Evolutionary conservation across 2,329 filamentous ascomycete species (phyloP).

Genomic region (Phaeoacremonium minimum): DNA sequence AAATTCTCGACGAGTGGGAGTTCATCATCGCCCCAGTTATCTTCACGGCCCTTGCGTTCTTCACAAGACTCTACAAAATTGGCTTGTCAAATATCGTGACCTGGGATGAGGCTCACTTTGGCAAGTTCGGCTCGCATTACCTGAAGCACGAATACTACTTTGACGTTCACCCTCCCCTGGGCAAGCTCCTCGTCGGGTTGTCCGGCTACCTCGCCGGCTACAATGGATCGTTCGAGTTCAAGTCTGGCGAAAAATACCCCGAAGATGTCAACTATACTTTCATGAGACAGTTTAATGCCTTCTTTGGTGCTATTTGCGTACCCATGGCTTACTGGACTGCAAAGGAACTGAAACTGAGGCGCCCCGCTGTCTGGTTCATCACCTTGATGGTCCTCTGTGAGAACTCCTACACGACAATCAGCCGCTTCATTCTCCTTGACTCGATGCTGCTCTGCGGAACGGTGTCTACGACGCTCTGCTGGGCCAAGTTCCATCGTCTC

Average conservation of each 20-base stretch:
- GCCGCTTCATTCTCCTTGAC: constrained; percentile 94
- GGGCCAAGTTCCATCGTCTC: constrained; percentile 91
- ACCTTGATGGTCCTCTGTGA: constrained; percentile 97
- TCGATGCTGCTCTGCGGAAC: constrained; percentile 99
- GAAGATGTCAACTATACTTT: constrained; percentile 94
- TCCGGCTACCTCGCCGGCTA: constrained; percentile 96
- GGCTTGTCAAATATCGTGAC: constrained; percentile 63
- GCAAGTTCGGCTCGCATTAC: constrained; percentile 98
- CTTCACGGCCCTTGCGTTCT: constrained; percentile 58
- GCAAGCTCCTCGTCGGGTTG: constrained; percentile 96
- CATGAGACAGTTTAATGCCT: constrained; percentile 96
- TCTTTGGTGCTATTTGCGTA: constrained; percentile 88
- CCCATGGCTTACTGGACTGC: constrained; percentile 95
- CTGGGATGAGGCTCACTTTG: constrained; percentile 72
- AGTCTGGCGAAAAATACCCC: constrained; percentile 94
- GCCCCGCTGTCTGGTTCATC: constrained; percentile 88
- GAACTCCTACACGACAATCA: constrained; percentile 99
- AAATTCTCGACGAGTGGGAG: constrained; percentile 62
- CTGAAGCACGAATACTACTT: constrained; percentile 99
- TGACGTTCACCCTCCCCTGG: constrained; percentile 81
- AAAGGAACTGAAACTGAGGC: constrained; percentile 80
- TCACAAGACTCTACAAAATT: constrained; percentile 67
- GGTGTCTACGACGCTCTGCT: constrained; percentile 95
- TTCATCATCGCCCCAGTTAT: constrained; percentile 56
- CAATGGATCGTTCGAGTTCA: constrained; percentile 99